Evolutionary conservation across 163 green algal genomes (phyloP).

Genomic region (Scenedesmus sp.): DNA sequence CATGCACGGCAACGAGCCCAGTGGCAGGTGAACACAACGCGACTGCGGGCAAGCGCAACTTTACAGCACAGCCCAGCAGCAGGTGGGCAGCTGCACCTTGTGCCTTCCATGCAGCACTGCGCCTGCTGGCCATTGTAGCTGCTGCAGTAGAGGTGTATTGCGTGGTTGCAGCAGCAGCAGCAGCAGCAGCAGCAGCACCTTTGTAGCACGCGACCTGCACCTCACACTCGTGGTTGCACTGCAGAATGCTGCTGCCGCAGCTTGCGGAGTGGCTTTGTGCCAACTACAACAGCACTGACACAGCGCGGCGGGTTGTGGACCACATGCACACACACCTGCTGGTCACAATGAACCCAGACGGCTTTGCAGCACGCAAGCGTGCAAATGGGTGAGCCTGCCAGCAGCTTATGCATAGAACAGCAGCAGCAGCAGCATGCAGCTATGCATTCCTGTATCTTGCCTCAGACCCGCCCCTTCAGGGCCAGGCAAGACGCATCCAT

Average conservation of each 20-base stretch:
- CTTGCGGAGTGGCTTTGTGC: slow-evolving; percentile 71
- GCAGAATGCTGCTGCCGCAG: slow-evolving; percentile 72
- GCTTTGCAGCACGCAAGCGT: slow-evolving; percentile 68
- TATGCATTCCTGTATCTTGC: background rate
- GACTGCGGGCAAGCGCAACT: background rate
- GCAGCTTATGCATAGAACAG: background rate
- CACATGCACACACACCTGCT: slow-evolving; percentile 83
- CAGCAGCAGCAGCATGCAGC: background rate
- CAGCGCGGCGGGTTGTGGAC: slow-evolving; percentile 68
- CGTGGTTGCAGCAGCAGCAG: background rate
- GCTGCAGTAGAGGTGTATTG: background rate
- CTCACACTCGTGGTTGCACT: slow-evolving; percentile 10
- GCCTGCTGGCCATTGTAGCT: background rate
- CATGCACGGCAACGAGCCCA: slow-evolving; percentile 95
- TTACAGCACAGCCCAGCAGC: background rate
- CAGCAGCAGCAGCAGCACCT: background rate
- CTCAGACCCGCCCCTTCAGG: background rate
- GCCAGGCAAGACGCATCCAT: no score
- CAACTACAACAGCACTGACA: slow-evolving; percentile 53
- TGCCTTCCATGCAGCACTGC: background rate
- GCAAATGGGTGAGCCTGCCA: background rate
- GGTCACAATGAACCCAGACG: slow-evolving; percentile 91
- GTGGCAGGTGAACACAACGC: slow-evolving; percentile 63
- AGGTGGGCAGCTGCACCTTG: background rate
- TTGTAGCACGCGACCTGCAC: background rate